Evolutionary conservation across 2,329 filamentous ascomycete genomes (phyloP).

Genomic region (Scolecobasidium constrictum): DNA sequence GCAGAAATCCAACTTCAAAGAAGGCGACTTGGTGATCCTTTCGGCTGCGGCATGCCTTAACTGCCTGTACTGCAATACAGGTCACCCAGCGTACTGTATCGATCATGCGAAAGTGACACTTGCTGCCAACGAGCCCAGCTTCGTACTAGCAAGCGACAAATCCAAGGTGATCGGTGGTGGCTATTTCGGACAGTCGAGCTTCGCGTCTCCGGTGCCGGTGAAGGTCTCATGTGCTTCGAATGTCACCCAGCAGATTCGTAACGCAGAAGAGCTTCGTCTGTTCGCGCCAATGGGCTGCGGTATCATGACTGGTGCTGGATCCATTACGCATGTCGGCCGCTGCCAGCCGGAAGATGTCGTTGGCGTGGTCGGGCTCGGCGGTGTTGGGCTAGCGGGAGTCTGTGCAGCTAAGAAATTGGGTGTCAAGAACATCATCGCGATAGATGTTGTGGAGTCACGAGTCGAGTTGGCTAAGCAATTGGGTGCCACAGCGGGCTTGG

Average conservation of each 20-base stretch:
- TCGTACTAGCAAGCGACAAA: constrained; percentile 2
- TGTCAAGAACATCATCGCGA: constrained; percentile 29
- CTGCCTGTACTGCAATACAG: constrained; percentile 3
- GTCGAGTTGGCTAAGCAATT: constrained; percentile 33
- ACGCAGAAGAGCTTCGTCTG: constrained; percentile 17
- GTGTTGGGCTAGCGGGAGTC: constrained; percentile 29
- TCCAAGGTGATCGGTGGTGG: constrained; percentile 1
- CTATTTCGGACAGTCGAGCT: constrained; percentile 14
- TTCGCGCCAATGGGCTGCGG: constrained; percentile 33
- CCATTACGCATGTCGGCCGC: constrained; percentile 27
- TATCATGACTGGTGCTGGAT: constrained; percentile 32
- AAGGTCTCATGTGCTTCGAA: constrained; percentile 11
- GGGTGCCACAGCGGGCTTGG: constrained; percentile 33
- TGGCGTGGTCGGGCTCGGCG: constrained; percentile 28
- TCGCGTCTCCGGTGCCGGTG: constrained; percentile 10
- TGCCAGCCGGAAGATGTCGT: constrained; percentile 18
- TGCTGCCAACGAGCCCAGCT: constrained; percentile 7
- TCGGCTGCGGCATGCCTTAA: neutral
- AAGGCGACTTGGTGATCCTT: constrained; percentile 3
- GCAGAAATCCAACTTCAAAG: neutral
- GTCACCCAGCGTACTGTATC: constrained; percentile 4
- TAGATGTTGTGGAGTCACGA: constrained; percentile 32
- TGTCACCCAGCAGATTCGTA: neutral
- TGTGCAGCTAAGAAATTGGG: constrained; percentile 25
- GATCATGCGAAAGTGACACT: constrained; percentile 2